phyloP scores from a whole-genome alignment of 2,329 filamentous ascomycete genomes.

The Neocucurbitaria cava region DNA sequence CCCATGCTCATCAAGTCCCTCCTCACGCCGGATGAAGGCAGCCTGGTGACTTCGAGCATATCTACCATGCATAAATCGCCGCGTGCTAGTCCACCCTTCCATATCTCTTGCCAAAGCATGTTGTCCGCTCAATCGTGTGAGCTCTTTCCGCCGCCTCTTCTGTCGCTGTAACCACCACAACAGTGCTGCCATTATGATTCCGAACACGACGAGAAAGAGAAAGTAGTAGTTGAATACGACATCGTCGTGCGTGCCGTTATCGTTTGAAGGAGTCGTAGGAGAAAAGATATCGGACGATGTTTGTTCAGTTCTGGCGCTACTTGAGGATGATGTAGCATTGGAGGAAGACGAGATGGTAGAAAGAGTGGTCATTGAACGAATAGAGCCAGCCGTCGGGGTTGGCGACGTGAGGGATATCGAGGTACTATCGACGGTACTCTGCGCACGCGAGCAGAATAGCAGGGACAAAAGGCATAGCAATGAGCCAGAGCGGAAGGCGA shows the following conservation, averaged over 20 bases:
- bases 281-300: constrained; percentile 15
- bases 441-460: not conserved
- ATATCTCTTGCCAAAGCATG: constrained; percentile 47
- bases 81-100: constrained; percentile 42
- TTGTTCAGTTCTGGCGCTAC: not conserved
- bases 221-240: constrained; percentile 59
- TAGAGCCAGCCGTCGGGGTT: not conserved
- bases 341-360: not conserved
- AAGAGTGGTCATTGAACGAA: not conserved
- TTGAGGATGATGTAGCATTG: not conserved
- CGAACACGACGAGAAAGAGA: constrained; percentile 63
- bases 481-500: not conserved
- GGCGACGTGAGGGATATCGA: not conserved
- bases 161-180: constrained; percentile 56
- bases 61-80: constrained; percentile 39
- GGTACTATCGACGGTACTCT: not conserved
- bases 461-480: not conserved
- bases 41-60: constrained; percentile 27
- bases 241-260: constrained; percentile 11
- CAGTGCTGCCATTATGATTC: constrained; percentile 52
- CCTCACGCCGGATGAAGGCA: constrained; percentile 46
- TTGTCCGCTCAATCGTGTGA: constrained; percentile 35
- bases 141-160: constrained; percentile 44
- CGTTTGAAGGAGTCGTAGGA: constrained; percentile 4
- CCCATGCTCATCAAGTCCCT: constrained; percentile 69